Conservation (phyloP, 257 asterid genomes). For the Parsonsia alboflavescens region DNA sequence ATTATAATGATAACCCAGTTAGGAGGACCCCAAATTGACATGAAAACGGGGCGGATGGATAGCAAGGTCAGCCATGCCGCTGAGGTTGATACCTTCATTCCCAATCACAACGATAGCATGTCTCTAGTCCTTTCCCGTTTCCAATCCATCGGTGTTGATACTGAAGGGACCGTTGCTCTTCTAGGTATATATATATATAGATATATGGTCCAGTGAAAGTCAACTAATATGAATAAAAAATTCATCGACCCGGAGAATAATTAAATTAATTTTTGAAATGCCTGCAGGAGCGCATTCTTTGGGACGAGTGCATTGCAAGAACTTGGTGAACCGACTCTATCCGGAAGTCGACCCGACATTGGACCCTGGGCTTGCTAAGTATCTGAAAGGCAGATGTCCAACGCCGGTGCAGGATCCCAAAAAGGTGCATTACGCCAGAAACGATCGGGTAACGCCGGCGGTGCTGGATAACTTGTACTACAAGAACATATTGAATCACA, state of each 20-base stretch:
- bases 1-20: conserved; percentile 27
- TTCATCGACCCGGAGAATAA: too few relatives aligned
- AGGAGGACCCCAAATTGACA: conserved; percentile 55
- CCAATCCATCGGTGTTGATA: conserved; percentile 48
- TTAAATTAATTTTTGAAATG: too few relatives aligned
- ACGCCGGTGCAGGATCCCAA: conserved; percentile 41
- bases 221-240: too few relatives aligned
- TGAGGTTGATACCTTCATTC: conserved; percentile 46
- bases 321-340: conserved; percentile 59
- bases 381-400: conserved; percentile 70
- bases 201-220: too few relatives aligned
- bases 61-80: conserved; percentile 42
- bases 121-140: conserved; percentile 53
- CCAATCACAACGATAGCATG: conserved; percentile 63
- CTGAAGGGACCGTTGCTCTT: conserved; percentile 64
- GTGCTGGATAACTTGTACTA: conserved; percentile 65
- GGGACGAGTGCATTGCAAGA: conserved; percentile 70
- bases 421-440: conserved; percentile 51
- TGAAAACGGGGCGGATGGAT: conserved; percentile 80
- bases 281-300: conserved; percentile 57
- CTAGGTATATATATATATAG: conserved; percentile 54
- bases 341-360: conserved; percentile 62
- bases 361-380: conserved; percentile 40
- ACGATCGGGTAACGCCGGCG: conserved; percentile 55
- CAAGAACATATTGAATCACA: conserved; percentile 50